A percentile compares a stretch with the other conserved stretches of the same genome.
Evolutionary conservation across 306 rosid genomes (phyloP).

Genomic region (Rosa multiflora): DNA sequence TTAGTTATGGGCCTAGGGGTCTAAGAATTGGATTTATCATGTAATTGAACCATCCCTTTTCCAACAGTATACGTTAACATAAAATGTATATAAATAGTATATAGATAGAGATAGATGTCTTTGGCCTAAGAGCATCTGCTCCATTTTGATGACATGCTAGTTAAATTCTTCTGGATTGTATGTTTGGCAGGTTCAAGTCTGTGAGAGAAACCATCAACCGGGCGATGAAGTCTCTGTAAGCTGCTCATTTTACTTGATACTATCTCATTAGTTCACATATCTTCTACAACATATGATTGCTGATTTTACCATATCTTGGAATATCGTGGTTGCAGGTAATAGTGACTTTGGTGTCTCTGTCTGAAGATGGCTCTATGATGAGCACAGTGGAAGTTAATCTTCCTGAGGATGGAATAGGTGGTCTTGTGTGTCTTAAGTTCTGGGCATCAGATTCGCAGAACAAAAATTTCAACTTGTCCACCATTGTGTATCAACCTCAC

Average conservation of each 20-base stretch:
- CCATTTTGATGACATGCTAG: background rate
- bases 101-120: background rate
- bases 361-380: constrained; percentile 83
- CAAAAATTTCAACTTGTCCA: constrained; percentile 65
- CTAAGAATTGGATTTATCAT: background rate
- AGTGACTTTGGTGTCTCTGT: constrained; percentile 66
- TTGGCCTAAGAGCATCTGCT: background rate
- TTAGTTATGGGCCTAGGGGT: background rate
- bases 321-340: constrained; percentile 49
- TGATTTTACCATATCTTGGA: constrained; percentile 19
- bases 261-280: background rate
- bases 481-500: constrained; percentile 91
- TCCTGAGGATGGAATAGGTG: constrained; percentile 88
- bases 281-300: too few species aligned
- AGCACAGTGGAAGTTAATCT: constrained; percentile 78
- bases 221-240: constrained; percentile 89
- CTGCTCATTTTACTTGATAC: constrained; percentile 15
- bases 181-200: constrained; percentile 75
- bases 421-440: constrained; percentile 80
- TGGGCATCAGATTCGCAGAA: constrained; percentile 69
- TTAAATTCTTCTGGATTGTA: constrained; percentile 13
- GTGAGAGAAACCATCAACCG: constrained; percentile 97
- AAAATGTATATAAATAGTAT: background rate
- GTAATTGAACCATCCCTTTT: background rate
- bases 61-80: background rate